Base-by-base conservation (phyloP, 116 monocot species). In the Cymodocea nodosa region DNA sequence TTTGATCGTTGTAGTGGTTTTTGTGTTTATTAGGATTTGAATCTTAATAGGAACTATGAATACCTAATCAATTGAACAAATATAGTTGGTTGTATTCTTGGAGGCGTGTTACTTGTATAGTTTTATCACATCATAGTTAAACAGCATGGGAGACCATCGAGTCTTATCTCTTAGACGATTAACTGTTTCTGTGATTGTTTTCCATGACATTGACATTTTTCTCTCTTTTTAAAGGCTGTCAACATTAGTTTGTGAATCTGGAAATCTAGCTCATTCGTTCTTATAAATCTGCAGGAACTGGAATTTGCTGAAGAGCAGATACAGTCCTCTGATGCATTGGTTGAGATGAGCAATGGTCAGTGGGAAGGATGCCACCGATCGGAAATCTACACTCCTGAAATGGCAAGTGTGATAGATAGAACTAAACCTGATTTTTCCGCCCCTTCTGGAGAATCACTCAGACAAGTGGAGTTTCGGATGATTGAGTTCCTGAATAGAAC, bases 271-370 rank as follows among this genome's bases (percentile, higher is more conserved):
- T 25, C 5, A 53, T 16, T 23, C 10, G 15, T 39, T 19, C 23
- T 23, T 15, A 23, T 69, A 22, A 30, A 44, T 44, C 22, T 60
- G 35, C 80, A 97, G 97, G 97, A 97, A 77, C 73, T 97, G 59
- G 85, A 73, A 60, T 91, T 91, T 65, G 76, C 72, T 24, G 81
- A 86, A 50, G 82, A 91, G 23, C 83, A 91, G 36, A 86, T 97
- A 52, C 87, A 91, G 57, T 68, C 75, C 0, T 88, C 82, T 4
- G 87, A 97, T 75, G 73, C 83, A 16, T 69, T 91, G 15, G n/a
- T 68, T 23, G 97, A 97, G 56, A 90, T 97, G 78, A 97, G 88
- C 72, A 83, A 90, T n/a, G 97, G 97, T 12, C 97, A 90, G 62
- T 97, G 97, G 90, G 97, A 97, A 62, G 90, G 97, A 15, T 87